Percentiles rank a stretch among this genome's conserved stretches.
phyloP scores from a whole-genome alignment of 2,329 filamentous ascomycete genomes.

The Berkeleyomyces basicola region DNA sequence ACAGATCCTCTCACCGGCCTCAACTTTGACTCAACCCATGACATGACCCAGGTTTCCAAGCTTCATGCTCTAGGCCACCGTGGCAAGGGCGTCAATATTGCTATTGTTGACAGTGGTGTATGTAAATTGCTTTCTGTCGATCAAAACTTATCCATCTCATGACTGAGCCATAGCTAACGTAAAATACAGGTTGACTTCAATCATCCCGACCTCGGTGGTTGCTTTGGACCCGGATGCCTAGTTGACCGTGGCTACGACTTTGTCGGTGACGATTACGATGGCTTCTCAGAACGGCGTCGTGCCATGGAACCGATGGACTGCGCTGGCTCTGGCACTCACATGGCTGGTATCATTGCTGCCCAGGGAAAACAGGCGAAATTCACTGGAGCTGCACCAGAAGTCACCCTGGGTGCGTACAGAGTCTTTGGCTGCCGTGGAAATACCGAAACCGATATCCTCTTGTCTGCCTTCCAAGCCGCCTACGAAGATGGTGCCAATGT shows the following conservation, averaged over 20 bases:
- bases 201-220: conserved; percentile 46
- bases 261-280: conserved; percentile 36
- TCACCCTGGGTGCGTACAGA: conserved; percentile 38
- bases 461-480: conserved; percentile 41
- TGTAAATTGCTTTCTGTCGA: conserved; percentile 17
- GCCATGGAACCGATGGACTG: no score
- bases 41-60: conserved; percentile 41
- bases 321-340: conserved; percentile 43
- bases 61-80: conserved; percentile 31
- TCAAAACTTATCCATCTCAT: background rate
- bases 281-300: no score
- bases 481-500: conserved; percentile 41
- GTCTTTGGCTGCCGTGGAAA: conserved; percentile 39
- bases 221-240: conserved; percentile 42
- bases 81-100: conserved; percentile 36
- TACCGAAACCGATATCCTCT: conserved; percentile 38
- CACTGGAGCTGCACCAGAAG: conserved; percentile 39
- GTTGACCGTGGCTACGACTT: conserved; percentile 42
- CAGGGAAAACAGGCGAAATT: conserved; percentile 30
- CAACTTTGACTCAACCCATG: conserved; percentile 28
- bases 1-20: conserved; percentile 5
- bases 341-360: conserved; percentile 45
- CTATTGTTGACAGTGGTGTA: conserved; percentile 37
- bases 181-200: conserved; percentile 33
- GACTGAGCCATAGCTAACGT: background rate